A percentile compares a stretch with the other conserved stretches of the same genome.
Evolutionary conservation across 1,139 yeast species (phyloP).

Genomic region (Geotrichum siamense): DNA sequence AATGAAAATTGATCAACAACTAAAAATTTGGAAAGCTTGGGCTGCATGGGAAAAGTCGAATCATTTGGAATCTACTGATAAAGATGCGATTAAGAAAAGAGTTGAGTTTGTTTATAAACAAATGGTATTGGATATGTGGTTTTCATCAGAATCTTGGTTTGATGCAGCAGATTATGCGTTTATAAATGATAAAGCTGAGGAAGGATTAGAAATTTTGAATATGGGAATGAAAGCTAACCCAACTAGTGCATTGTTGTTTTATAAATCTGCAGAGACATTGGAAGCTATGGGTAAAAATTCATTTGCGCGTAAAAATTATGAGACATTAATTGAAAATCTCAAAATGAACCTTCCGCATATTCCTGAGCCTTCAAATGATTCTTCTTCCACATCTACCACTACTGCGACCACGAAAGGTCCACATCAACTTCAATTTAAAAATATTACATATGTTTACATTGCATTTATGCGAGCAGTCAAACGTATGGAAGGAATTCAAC

Average conservation of each 20-base stretch:
- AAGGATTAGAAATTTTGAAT: slow-evolving; percentile 40
- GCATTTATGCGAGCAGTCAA: slow-evolving; percentile 36
- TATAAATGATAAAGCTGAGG: slow-evolving; percentile 28
- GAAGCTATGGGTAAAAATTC: slow-evolving; percentile 53
- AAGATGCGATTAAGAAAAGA: slow-evolving; percentile 46
- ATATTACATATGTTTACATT: slow-evolving; percentile 33
- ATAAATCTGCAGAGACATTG: slow-evolving; percentile 60
- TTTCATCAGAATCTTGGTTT: slow-evolving; percentile 83
- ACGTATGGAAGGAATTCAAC: slow-evolving; percentile 36
- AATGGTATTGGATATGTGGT: slow-evolving; percentile 57
- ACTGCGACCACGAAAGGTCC: slow-evolving; percentile 7
- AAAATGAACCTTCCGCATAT: slow-evolving; percentile 29
- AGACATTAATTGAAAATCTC: slow-evolving; percentile 40
- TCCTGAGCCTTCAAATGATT: slow-evolving; percentile 19
- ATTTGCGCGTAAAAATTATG: slow-evolving; percentile 48
- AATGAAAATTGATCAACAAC: slow-evolving; percentile 28
- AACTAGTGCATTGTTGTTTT: slow-evolving; percentile 57
- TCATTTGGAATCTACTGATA: slow-evolving; percentile 48
- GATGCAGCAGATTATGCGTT: slow-evolving; percentile 45
- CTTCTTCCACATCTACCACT: slow-evolving; percentile 10
- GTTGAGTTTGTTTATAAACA: slow-evolving; percentile 70
- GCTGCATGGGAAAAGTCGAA: slow-evolving; percentile 71
- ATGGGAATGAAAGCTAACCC: slow-evolving; percentile 65
- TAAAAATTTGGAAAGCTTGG: slow-evolving; percentile 65
- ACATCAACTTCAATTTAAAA: slow-evolving; percentile 23